These are phyloP conservation scores for Saturnispora bothae DNA, from an alignment of 805 yeast genomes.

Conservation along the genomic window DNA sequence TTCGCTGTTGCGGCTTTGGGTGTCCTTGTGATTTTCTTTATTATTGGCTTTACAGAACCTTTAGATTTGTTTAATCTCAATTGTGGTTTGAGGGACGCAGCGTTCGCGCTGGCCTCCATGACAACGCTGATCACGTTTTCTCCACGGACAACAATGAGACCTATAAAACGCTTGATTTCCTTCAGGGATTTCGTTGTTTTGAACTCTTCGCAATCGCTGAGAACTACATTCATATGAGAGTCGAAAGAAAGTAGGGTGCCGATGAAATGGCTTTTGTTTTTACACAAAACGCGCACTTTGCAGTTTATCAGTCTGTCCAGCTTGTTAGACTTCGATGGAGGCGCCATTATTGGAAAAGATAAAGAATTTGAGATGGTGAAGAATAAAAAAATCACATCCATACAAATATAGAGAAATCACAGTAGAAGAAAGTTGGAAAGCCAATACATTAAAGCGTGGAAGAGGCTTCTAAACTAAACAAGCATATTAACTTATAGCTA, in stretches of 20 bases:
- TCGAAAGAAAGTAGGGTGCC: slow-evolving; percentile 87
- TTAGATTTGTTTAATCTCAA: slow-evolving; percentile 24
- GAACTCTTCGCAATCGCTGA: slow-evolving; percentile 76
- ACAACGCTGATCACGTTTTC: slow-evolving; percentile 69
- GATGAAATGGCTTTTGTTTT: slow-evolving; percentile 67
- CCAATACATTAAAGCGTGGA: no score
- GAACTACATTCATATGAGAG: slow-evolving; percentile 75
- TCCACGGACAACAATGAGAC: slow-evolving; percentile 78
- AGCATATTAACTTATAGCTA: no score
- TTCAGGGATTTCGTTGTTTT: slow-evolving; percentile 57
- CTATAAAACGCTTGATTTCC: slow-evolving; percentile 68
- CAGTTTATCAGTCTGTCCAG: slow-evolving; percentile 58
- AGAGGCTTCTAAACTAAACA: no score
- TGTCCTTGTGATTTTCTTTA: slow-evolving; percentile 15
- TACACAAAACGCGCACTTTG: slow-evolving; percentile 59
- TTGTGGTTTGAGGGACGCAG: slow-evolving; percentile 23
- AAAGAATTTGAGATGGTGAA: no score
- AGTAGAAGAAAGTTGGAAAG: no score
- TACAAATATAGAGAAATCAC: no score
- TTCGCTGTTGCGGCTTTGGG: slow-evolving; percentile 2
- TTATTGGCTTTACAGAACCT: slow-evolving; percentile 24
- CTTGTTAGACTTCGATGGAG: slow-evolving; percentile 33
- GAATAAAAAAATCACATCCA: no score
- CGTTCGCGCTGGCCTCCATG: slow-evolving; percentile 53
- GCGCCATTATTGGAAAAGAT: no score